Conservation (phyloP, 768 basidiomycete species). For the Leccinellum luteum region DNA sequence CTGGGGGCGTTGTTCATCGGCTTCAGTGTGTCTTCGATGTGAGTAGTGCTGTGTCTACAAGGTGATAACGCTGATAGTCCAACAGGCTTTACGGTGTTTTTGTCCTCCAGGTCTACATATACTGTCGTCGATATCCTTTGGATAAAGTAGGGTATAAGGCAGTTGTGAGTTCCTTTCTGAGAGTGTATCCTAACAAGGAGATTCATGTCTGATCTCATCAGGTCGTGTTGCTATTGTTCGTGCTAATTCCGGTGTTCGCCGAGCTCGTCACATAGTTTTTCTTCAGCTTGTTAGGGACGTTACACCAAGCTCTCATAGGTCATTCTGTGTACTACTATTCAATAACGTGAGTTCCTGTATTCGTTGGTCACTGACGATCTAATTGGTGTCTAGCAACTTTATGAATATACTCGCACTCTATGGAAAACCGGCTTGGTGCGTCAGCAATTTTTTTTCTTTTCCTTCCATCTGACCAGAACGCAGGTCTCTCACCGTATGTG, state of each 20-base stretch:
- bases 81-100: slow-evolving; percentile 50
- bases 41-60: slow-evolving; percentile 6
- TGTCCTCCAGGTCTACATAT: slow-evolving; percentile 50
- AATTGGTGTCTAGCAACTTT: slow-evolving; percentile 36
- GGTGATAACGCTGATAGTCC: slow-evolving; percentile 24
- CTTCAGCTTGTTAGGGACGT: slow-evolving; percentile 43
- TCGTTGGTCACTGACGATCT: background rate
- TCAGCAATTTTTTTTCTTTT: background rate
- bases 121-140: slow-evolving; percentile 52
- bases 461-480: slow-evolving; percentile 18
- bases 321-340: slow-evolving; percentile 54
- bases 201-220: slow-evolving; percentile 7
- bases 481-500: slow-evolving; percentile 50
- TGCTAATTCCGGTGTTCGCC: background rate
- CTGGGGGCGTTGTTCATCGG: slow-evolving; percentile 63
- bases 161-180: slow-evolving; percentile 40
- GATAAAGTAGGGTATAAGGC: slow-evolving; percentile 52
- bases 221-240: slow-evolving; percentile 36
- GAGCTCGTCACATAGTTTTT: background rate
- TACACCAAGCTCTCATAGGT: slow-evolving; percentile 51
- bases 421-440: slow-evolving; percentile 47
- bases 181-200: background rate
- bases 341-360: slow-evolving; percentile 42
- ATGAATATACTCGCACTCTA: slow-evolving; percentile 35
- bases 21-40: slow-evolving; percentile 47